Conservation (phyloP, 306 rosid species). For the Inga oerstediana region DNA sequence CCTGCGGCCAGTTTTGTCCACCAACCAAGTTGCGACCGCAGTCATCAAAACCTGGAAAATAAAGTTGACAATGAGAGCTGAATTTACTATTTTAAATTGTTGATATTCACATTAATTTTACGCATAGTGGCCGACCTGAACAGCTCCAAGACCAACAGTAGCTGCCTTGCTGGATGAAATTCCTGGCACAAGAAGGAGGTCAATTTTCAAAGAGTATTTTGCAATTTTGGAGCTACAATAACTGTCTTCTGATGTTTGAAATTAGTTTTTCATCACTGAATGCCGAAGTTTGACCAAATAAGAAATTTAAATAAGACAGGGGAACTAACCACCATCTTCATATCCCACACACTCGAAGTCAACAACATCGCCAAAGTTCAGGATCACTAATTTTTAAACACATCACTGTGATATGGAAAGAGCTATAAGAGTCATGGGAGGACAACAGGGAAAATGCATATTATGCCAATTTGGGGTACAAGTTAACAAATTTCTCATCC, state of each 20-base stretch:
- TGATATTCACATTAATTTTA: constrained; percentile 19
- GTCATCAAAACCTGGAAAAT: constrained; percentile 65
- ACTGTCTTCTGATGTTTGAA: constrained; percentile 8
- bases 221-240: constrained; percentile 5
- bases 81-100: background rate
- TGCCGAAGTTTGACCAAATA: constrained; percentile 9
- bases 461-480: background rate
- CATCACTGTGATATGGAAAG: background rate
- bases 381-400: background rate
- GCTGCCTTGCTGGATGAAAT: constrained; percentile 66
- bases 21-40: constrained; percentile 77
- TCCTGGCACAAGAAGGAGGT: constrained; percentile 53
- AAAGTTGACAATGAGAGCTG: constrained; percentile 13
- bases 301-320: constrained; percentile 6
- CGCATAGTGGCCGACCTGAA: constrained; percentile 57
- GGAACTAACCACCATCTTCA: background rate
- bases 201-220: constrained; percentile 20
- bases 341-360: background rate
- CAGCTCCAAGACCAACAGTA: constrained; percentile 70
- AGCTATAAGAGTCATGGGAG: background rate
- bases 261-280: constrained; percentile 25
- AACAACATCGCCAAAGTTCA: background rate
- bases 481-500: background rate
- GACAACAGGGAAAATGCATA: background rate
- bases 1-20: constrained; percentile 82